Evolutionary conservation across 129 eudicot species (phyloP), one percentile per base, ranked within the genome.

Genomic region (Chrysanthemum seticuspe): DNA sequence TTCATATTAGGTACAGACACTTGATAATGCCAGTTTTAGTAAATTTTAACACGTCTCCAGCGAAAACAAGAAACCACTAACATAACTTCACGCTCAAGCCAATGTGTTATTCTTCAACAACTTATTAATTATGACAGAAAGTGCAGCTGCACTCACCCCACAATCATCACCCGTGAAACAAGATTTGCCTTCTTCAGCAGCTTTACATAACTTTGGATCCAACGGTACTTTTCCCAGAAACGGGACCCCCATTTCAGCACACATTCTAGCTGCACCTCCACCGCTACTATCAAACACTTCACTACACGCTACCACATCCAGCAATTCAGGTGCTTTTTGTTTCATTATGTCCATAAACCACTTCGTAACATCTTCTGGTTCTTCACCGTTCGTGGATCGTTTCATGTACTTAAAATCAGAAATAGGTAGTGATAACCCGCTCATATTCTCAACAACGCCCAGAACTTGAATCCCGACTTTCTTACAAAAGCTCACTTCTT

Each of bases 371-470:
- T 92, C 96, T 59, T 74, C 86, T 60, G 87, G 83, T 69, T 82
- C 92, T 60, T 62, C 68, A 4, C 95, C 95, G 0, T 57, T 70
- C 34, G 82, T 84, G 4, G 79, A 52, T 59, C 62, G 76, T 67
- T 78, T 85, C 84, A 80, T 1, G 68, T 80, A 92, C 77, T 81
- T 89, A 64, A 87, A 78, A 34, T 83, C 90, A 1, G 87, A 60
- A 62, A 92, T 62, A 1, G 87, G 74, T 66, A 89, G 98, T 69
- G 76, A 78, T 58, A 92, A 68, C 15, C 96, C 96, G 48, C 98
- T 92, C 98, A 92, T 92, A 74, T 92, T 92, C 76, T 92, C 98
- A 12, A 92, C 96, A 4, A 92, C 96, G 11, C 98, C 96, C 4
- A 92, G 88, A 82, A 92, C 92, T 5, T 50, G 58, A 13, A 92